phyloP scores from a whole-genome alignment of 1,284 basidiomycete genomes.

The Cutaneotrichosporon arboriforme region DNA sequence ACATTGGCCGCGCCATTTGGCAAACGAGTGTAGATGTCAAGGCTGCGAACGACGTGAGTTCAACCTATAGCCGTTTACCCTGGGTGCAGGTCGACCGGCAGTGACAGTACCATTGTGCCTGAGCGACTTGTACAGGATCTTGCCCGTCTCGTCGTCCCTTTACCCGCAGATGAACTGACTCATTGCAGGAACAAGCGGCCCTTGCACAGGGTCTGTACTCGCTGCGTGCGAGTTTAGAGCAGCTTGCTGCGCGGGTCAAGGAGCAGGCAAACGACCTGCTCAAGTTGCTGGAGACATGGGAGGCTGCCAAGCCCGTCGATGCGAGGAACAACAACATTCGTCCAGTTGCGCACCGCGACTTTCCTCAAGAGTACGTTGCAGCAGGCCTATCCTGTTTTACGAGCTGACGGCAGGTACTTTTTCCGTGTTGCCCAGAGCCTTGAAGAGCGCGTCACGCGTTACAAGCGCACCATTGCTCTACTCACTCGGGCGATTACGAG shows the following conservation, averaged over 20 bases:
- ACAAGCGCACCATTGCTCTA: slow-evolving; percentile 40
- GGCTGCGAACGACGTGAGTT: slow-evolving; percentile 34
- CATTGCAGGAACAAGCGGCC: slow-evolving; percentile 35
- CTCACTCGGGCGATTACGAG: slow-evolving; percentile 33
- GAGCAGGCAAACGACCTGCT: slow-evolving; percentile 33
- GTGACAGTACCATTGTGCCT: too few relatives aligned
- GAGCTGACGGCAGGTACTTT: slow-evolving; percentile 29
- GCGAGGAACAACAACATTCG: slow-evolving; percentile 29
- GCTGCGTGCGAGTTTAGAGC: slow-evolving; percentile 24
- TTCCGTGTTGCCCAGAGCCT: slow-evolving; percentile 25
- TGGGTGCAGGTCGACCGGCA: neutral
- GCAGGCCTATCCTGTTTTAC: too few relatives aligned
- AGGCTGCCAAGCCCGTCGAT: slow-evolving; percentile 35
- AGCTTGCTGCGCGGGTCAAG: slow-evolving; percentile 27
- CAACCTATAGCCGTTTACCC: too few relatives aligned
- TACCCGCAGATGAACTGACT: too few relatives aligned
- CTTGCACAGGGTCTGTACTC: slow-evolving; percentile 32
- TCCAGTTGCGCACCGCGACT: slow-evolving; percentile 36
- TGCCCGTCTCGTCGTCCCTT: too few relatives aligned
- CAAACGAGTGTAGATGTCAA: slow-evolving; percentile 38
- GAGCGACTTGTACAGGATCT: too few relatives aligned
- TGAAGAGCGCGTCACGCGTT: slow-evolving; percentile 35
- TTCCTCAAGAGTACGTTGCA: slow-evolving; percentile 39
- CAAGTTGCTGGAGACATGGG: slow-evolving; percentile 39
- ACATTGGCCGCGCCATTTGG: slow-evolving; percentile 38